Evolutionary conservation across 352 stramenopile species (phyloP).

Genomic region (Pythium rishiriense): DNA sequence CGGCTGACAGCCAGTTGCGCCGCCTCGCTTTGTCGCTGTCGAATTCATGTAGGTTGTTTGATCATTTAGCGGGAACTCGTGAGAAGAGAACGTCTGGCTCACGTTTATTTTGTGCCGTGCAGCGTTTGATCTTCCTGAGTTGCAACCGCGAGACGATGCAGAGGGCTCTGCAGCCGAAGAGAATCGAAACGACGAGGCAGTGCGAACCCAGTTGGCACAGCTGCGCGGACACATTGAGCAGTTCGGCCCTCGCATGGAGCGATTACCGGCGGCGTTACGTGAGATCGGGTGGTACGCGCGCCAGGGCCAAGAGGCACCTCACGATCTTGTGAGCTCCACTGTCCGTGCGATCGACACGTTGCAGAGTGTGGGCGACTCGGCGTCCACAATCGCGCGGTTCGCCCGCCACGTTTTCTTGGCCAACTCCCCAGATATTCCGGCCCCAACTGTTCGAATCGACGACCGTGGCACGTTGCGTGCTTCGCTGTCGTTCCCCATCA

Average conservation of each 20-base stretch:
- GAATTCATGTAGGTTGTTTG: constrained; percentile 11
- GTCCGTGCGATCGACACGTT: constrained; percentile 28
- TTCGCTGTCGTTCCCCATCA: constrained; percentile 25
- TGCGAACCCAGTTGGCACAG: constrained; percentile 17
- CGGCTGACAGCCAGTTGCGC: constrained; percentile 19
- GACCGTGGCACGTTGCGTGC: constrained; percentile 22
- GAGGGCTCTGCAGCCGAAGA: background rate
- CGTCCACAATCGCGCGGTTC: constrained; percentile 25
- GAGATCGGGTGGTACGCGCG: constrained; percentile 24
- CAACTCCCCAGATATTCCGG: constrained; percentile 26
- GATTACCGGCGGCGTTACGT: constrained; percentile 19
- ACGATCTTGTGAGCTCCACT: constrained; percentile 26
- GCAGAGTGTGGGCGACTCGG: constrained; percentile 26
- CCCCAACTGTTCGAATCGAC: constrained; percentile 24
- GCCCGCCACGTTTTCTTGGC: constrained; percentile 29
- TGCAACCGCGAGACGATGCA: constrained; percentile 16
- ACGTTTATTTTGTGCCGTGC: background rate
- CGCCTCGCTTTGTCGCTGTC: constrained; percentile 18
- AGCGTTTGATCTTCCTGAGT: constrained; percentile 19
- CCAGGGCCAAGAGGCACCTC: constrained; percentile 24
- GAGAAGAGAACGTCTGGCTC: background rate
- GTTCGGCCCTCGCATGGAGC: constrained; percentile 25
- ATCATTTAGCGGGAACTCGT: background rate
- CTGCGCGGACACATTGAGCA: constrained; percentile 17
- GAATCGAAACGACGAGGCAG: constrained; percentile 17